Evolutionary conservation across 257 asterid species (phyloP), one percentile per base, ranked within the genome.

Genomic region (Plantago major): DNA sequence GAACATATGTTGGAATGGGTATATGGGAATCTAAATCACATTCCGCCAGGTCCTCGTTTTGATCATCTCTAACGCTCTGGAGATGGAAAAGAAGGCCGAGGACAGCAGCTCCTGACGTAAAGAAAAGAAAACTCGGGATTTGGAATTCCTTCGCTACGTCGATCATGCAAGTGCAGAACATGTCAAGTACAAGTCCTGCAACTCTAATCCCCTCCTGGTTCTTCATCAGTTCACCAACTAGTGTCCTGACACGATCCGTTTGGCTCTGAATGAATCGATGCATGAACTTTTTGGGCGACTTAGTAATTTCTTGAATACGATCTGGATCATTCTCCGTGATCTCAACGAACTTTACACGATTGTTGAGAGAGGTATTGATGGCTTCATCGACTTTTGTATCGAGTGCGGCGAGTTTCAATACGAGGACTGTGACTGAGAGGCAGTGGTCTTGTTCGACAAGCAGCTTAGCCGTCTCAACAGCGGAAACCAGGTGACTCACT

Each of bases 401-500:
- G 2, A 22, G 26, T 22, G 26, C 26, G 2, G 26, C 26, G 26
- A 22, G 26, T 22, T 22, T 22, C 26, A 22, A 22, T 1, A 22
- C 26, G 2, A 22, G 26, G 26, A 22, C 26, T 2, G 26, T 22
- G 26, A 22, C 26, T 22, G 26, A 22, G 26, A 22, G 26, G 26
- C 2, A 22, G 26, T 22, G 26, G 26, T 22, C 26, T 22, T 22
- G 26, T 22, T 22, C 26, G 26, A 22, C 26, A 22, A 22, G 26
- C 26, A 22, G 26, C 26, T 22, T 22, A 22, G 26, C 26, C 26
- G 26, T 4, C 50, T 75, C 65, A 0, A 80, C 67, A 11, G 76
- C 45, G 2, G 79, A 38, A n/a, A 56, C 26, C 14, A 76, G 71
- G 67, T 80, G 86, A 59, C 86, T 74, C 28, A 69, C 16, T 1